A percentile compares a stretch with the other conserved stretches of the same genome.
Conservation (phyloP, 2,329 filamentous ascomycete genomes). For the Gnomoniopsis sp. region DNA sequence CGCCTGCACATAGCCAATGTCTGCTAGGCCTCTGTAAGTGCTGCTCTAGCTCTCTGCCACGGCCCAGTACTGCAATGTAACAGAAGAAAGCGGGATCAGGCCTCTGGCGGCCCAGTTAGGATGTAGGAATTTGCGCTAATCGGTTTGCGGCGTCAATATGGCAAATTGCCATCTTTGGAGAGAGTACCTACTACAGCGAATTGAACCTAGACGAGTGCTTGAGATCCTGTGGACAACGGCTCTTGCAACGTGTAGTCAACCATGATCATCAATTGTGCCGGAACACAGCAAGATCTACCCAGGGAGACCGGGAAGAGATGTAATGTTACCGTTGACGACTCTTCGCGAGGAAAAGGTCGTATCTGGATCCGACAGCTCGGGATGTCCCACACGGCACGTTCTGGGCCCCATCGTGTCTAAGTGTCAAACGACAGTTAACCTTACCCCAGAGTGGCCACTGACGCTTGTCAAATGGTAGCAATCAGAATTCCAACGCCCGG, state of each 20-base stretch:
- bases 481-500: background rate
- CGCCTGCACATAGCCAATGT: background rate
- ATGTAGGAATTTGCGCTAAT: background rate
- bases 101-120: slow-evolving; percentile 3
- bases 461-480: background rate
- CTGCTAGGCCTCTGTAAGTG: background rate
- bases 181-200: background rate
- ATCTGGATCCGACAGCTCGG: slow-evolving; percentile 16
- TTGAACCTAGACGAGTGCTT: background rate
- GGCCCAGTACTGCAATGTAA: slow-evolving; percentile 11
- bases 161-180: background rate
- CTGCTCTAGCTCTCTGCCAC: slow-evolving; percentile 1
- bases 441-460: background rate
- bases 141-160: background rate
- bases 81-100: slow-evolving; percentile 5
- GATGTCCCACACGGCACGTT: slow-evolving; percentile 12
- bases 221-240: background rate
- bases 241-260: background rate
- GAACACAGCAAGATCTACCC: background rate
- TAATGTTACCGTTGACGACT: background rate
- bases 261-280: background rate
- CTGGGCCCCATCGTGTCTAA: too few species aligned
- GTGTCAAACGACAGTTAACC: slow-evolving; percentile 2
- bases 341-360: background rate
- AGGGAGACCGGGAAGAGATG: background rate